These are phyloP conservation scores for Trametes punicea DNA, from an alignment of 768 basidiomycete genomes.

Conservation along the genomic window DNA sequence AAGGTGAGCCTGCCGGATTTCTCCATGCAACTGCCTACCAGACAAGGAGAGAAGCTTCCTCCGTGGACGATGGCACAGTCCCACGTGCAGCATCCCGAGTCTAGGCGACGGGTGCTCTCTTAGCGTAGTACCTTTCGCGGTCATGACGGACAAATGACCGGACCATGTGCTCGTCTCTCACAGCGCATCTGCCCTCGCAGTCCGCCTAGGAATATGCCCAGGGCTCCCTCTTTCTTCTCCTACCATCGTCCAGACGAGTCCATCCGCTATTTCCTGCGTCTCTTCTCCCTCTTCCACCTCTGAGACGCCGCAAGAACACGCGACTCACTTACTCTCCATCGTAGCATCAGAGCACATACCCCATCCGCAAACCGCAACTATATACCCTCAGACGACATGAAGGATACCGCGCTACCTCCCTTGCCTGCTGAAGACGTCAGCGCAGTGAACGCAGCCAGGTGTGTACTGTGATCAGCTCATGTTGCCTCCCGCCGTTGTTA, in stretches of 20 bases:
- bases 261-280: not conserved
- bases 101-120: not conserved
- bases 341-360: not conserved
- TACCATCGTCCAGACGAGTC: not conserved
- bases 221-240: not conserved
- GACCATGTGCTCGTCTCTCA: constrained; percentile 14
- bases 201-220: not conserved
- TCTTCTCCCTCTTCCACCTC: not conserved
- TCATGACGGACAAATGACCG: not conserved
- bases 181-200: not conserved
- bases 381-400: constrained; percentile 7
- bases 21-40: not conserved
- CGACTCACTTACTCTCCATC: not conserved
- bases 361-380: not conserved
- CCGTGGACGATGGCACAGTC: not conserved
- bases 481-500: not conserved
- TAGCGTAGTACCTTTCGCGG: not conserved
- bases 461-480: not conserved
- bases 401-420: constrained; percentile 7
- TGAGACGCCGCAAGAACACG: not conserved
- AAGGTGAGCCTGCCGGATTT: not conserved
- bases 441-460: not conserved
- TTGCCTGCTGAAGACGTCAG: not conserved
- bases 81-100: not conserved
- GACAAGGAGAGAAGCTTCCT: not conserved